A percentile compares a stretch with the other conserved stretches of the same genome.
These are phyloP conservation scores for Dictyostelium discoideum DNA, from an alignment of 78 protist genomes.

Conservation along the genomic window DNA sequence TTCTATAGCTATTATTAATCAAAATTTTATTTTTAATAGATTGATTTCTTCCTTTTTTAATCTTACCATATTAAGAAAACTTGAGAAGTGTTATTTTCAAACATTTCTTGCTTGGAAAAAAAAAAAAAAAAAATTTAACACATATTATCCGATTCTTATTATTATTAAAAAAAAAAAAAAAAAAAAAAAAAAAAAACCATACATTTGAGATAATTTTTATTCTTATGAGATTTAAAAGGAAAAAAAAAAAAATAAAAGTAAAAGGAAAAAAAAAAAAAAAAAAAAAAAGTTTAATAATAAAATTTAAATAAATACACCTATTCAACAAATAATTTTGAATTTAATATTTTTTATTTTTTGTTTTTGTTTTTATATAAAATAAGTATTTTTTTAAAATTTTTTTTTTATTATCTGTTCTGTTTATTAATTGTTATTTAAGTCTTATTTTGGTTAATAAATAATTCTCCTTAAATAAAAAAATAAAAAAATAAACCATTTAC, in stretches of 20 bases:
- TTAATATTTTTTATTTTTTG: too few relatives aligned
- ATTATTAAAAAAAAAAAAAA: too few relatives aligned
- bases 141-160: background rate
- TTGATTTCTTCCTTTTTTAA: background rate
- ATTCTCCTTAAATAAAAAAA: background rate
- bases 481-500: too few relatives aligned
- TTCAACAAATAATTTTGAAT: too few relatives aligned
- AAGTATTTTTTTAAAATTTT: background rate
- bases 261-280: too few relatives aligned
- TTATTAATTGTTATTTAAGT: background rate
- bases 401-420: background rate
- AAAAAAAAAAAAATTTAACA: background rate
- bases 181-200: background rate
- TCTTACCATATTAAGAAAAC: background rate
- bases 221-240: background rate
- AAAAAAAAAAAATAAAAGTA: too few relatives aligned
- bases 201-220: background rate
- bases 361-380: background rate
- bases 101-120: background rate
- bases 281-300: too few relatives aligned
- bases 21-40: background rate
- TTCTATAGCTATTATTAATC: background rate
- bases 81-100: background rate
- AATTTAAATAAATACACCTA: too few relatives aligned
- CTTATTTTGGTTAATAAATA: background rate